Evolutionary conservation across 129 eudicot genomes (phyloP).

Genomic region (Artemisia argyi): DNA sequence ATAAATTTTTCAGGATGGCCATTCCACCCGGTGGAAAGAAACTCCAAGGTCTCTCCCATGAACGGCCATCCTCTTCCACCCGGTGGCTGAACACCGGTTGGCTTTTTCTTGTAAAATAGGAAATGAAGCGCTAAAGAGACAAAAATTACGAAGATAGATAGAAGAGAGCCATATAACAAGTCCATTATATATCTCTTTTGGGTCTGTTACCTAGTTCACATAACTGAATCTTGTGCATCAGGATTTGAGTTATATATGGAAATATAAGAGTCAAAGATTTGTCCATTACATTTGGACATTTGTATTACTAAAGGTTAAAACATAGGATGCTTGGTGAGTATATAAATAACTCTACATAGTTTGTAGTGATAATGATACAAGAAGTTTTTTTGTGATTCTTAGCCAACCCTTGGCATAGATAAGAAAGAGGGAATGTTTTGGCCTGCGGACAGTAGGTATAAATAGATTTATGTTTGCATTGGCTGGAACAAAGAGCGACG

Average conservation of each 20-base stretch:
- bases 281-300: slow-evolving; percentile 23
- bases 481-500: too few relatives aligned
- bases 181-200: slow-evolving; percentile 16
- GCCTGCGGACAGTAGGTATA: neutral
- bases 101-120: slow-evolving; percentile 7
- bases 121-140: slow-evolving; percentile 23
- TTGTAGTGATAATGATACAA: slow-evolving; percentile 12
- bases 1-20: slow-evolving; percentile 43
- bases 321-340: slow-evolving; percentile 19
- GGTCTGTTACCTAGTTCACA: slow-evolving; percentile 1
- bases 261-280: slow-evolving; percentile 13
- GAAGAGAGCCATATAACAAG: slow-evolving; percentile 23
- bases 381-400: slow-evolving; percentile 7
- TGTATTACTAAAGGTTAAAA: slow-evolving; percentile 12
- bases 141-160: slow-evolving; percentile 18
- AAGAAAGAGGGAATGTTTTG: slow-evolving; percentile 4
- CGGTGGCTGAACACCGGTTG: slow-evolving; percentile 24
- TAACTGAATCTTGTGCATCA: neutral
- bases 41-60: slow-evolving; percentile 37
- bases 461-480: neutral
- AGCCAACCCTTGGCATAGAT: slow-evolving; percentile 22
- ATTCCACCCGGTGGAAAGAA: slow-evolving; percentile 31
- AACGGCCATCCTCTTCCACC: slow-evolving; percentile 48
- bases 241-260: slow-evolving; percentile 3
- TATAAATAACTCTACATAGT: slow-evolving; percentile 6